Percentiles rank a stretch among this genome's conserved stretches.
phyloP scores from a whole-genome alignment of 768 basidiomycete species.

The Phylloporus sp. region DNA sequence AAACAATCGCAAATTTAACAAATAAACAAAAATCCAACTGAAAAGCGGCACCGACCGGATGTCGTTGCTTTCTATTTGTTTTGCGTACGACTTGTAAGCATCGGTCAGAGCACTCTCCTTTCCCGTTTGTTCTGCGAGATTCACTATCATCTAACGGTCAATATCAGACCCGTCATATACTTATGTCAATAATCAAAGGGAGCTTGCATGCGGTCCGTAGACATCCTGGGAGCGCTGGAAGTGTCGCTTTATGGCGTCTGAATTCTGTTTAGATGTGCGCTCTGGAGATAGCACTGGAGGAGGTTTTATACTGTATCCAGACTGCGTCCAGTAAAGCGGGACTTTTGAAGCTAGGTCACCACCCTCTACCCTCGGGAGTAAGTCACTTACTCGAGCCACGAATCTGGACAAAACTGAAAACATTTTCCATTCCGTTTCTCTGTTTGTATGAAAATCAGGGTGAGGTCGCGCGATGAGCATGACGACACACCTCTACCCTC shows the following conservation, averaged over 20 bases:
- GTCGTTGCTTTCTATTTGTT: constrained; percentile 50
- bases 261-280: constrained; percentile 65
- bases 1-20: not conserved
- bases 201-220: constrained; percentile 75
- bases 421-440: constrained; percentile 70
- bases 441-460: constrained; percentile 26
- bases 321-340: constrained; percentile 90
- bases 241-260: constrained; percentile 68
- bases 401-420: constrained; percentile 87
- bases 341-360: constrained; percentile 42
- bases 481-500: constrained; percentile 60
- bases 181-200: not conserved
- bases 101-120: constrained; percentile 79
- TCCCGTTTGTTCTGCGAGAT: constrained; percentile 86
- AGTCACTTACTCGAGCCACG: constrained; percentile 75
- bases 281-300: constrained; percentile 74
- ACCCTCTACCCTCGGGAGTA: not conserved
- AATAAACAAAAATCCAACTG: not conserved
- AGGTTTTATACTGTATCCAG: constrained; percentile 82
- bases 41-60: constrained; percentile 43
- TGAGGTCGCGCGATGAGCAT: not conserved
- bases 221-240: constrained; percentile 56
- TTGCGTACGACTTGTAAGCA: constrained; percentile 68
- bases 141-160: constrained; percentile 62
- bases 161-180: constrained; percentile 6